Percentiles rank a stretch among this genome's conserved stretches.
These are phyloP conservation scores for Colletotrichum magnum DNA, from an alignment of 2,329 filamentous ascomycete species.

Conservation along the genomic window DNA sequence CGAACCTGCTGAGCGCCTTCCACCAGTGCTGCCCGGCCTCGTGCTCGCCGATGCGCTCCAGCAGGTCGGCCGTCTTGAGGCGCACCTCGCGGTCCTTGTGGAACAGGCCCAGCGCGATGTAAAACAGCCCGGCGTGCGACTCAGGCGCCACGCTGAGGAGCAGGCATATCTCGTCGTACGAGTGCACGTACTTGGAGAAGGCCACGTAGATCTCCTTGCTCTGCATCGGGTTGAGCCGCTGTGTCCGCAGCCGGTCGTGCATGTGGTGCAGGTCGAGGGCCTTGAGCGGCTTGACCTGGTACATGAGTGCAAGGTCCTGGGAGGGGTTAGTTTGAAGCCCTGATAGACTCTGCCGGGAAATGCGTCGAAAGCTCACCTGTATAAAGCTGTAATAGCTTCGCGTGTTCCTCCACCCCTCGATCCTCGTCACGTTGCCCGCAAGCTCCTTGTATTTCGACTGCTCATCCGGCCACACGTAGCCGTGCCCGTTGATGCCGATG, in stretches of 20 bases:
- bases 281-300: slow-evolving; percentile 77
- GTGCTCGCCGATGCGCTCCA: slow-evolving; percentile 87
- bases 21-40: slow-evolving; percentile 96
- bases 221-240: slow-evolving; percentile 82
- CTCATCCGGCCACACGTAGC: slow-evolving; percentile 95
- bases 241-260: slow-evolving; percentile 88
- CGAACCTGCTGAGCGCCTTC: slow-evolving; percentile 86
- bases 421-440: slow-evolving; percentile 89
- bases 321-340: slow-evolving; percentile 34
- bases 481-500: slow-evolving; percentile 81
- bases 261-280: slow-evolving; percentile 92
- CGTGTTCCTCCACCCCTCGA: slow-evolving; percentile 97
- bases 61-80: slow-evolving; percentile 80
- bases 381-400: slow-evolving; percentile 97
- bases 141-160: slow-evolving; percentile 87
- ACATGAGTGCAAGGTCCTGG: slow-evolving; percentile 76
- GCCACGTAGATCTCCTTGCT: slow-evolving; percentile 89
- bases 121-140: slow-evolving; percentile 90
- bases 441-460: slow-evolving; percentile 85
- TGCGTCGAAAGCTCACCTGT: slow-evolving; percentile 68
- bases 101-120: slow-evolving; percentile 90
- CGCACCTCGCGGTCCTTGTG: slow-evolving; percentile 89
- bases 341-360: background rate
- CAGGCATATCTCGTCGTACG: slow-evolving; percentile 89
- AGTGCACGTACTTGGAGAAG: slow-evolving; percentile 80